These are phyloP conservation scores for Candida manassasensis DNA, from an alignment of 805 yeast genomes.

Conservation along the genomic window DNA sequence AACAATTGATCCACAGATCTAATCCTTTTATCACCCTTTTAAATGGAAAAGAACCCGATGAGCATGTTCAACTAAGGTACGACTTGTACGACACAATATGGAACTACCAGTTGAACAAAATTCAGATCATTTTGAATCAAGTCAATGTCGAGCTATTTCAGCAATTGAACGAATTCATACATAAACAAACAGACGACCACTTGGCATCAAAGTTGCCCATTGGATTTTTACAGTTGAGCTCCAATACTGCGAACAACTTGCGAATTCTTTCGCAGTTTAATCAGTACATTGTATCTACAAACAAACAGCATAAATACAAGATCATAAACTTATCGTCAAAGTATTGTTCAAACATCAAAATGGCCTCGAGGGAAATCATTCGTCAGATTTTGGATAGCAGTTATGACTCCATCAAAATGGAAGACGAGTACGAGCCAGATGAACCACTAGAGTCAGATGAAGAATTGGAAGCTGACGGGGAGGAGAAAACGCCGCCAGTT, in stretches of 20 bases:
- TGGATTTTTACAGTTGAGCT: slow-evolving; percentile 33
- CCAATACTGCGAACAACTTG: slow-evolving; percentile 38
- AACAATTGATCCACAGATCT: neutral
- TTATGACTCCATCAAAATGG: slow-evolving; percentile 8
- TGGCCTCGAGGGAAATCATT: slow-evolving; percentile 29
- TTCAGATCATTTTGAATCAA: slow-evolving; percentile 24
- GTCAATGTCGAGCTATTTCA: slow-evolving; percentile 30
- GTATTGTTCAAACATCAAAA: slow-evolving; percentile 29
- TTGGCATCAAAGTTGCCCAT: slow-evolving; percentile 18
- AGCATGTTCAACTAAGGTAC: slow-evolving; percentile 20
- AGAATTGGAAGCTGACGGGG: slow-evolving; percentile 12
- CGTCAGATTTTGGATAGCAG: slow-evolving; percentile 20
- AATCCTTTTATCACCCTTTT: slow-evolving; percentile 23
- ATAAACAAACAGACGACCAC: slow-evolving; percentile 7
- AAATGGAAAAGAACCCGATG: slow-evolving; percentile 19
- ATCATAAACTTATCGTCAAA: slow-evolving; percentile 27
- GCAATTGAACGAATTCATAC: slow-evolving; percentile 21
- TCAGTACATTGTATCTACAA: slow-evolving; percentile 9
- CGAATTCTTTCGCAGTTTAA: slow-evolving; percentile 35
- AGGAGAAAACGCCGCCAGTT: slow-evolving; percentile 14
- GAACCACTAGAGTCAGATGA: slow-evolving; percentile 10
- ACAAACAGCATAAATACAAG: slow-evolving; percentile 12
- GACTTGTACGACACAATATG: slow-evolving; percentile 21
- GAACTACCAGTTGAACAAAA: slow-evolving; percentile 23
- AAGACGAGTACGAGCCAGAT: slow-evolving; percentile 11